phyloP scores from a whole-genome alignment of 768 basidiomycete species.

The Termitomyces eurrhizus region DNA sequence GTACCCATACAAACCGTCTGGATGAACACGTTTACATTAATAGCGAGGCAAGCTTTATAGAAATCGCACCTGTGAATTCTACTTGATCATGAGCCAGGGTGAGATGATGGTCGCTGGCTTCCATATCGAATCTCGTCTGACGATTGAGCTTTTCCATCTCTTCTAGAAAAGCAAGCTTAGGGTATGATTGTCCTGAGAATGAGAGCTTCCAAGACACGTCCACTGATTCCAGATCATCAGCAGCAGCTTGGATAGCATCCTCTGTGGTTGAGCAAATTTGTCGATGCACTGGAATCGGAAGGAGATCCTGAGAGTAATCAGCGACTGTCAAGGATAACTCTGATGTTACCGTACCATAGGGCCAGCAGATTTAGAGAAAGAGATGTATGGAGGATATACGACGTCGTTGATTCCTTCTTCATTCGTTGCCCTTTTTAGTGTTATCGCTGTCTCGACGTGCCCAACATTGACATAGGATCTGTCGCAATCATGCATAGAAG shows the following conservation, averaged over 20 bases:
- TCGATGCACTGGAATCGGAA: slow-evolving; percentile 22
- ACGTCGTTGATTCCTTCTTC: slow-evolving; percentile 3
- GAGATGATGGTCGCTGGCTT: slow-evolving; percentile 18
- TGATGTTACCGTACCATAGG: slow-evolving; percentile 22
- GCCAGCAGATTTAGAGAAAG: slow-evolving; percentile 19
- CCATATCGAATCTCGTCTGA: slow-evolving; percentile 14
- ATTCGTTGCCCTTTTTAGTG: slow-evolving; percentile 6
- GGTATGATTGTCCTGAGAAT: slow-evolving; percentile 23
- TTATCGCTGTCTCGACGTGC: slow-evolving; percentile 18
- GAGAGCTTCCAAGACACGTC: slow-evolving; percentile 32
- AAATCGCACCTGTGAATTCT: slow-evolving; percentile 23
- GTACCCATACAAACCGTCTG: slow-evolving; percentile 27
- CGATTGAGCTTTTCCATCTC: slow-evolving; percentile 1
- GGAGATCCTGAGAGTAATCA: slow-evolving; percentile 8
- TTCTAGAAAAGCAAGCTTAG: slow-evolving; percentile 20
- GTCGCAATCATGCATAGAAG: slow-evolving; percentile 20
- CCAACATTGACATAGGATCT: slow-evolving; percentile 23
- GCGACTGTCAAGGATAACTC: too few species aligned
- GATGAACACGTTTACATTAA: background rate
- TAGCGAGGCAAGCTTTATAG: background rate
- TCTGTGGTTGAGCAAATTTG: slow-evolving; percentile 19
- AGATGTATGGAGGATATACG: slow-evolving; percentile 18
- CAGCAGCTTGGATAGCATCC: background rate
- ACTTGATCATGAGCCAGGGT: slow-evolving; percentile 17
- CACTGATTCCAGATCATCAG: slow-evolving; percentile 20